Percentiles rank a stretch among this genome's conserved stretches.
Conservation (phyloP, 1,284 basidiomycete genomes). For the Agroathelia rolfsii region DNA sequence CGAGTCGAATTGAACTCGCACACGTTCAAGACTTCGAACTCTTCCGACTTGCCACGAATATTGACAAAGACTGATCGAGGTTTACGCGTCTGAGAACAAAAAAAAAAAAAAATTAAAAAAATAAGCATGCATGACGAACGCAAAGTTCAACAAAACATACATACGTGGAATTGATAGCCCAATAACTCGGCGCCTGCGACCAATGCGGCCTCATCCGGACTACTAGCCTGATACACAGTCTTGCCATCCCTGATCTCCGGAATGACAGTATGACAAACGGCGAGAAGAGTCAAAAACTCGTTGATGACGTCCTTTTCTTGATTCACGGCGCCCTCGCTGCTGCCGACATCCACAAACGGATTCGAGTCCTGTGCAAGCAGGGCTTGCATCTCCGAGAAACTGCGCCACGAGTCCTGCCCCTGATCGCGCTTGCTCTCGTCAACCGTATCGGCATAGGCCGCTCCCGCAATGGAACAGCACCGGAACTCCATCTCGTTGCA, state of each 20-base stretch:
- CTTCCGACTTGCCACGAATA: conserved; percentile 60
- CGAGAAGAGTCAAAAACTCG: conserved; percentile 86
- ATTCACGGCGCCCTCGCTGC: conserved; percentile 30
- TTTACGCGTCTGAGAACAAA: conserved; percentile 75
- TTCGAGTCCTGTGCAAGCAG: conserved; percentile 40
- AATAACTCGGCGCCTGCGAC: conserved; percentile 90
- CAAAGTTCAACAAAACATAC: conserved; percentile 25
- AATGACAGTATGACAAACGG: conserved; percentile 98
- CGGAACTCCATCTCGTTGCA: conserved; percentile 98
- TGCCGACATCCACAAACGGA: conserved; percentile 42
- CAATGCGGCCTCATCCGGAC: conserved; percentile 95
- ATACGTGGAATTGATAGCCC: conserved; percentile 89
- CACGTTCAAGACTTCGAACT: conserved; percentile 91
- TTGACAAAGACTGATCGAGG: conserved; percentile 91
- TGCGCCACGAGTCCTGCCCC: conserved; percentile 59
- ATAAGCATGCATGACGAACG: no score
- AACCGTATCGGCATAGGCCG: conserved; percentile 82
- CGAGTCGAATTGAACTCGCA: conserved; percentile 98
- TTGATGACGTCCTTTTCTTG: conserved; percentile 50
- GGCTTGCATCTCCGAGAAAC: conserved; percentile 63
- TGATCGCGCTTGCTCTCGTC: conserved; percentile 74
- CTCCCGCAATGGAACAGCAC: conserved; percentile 83
- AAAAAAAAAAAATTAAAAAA: conserved; percentile 1
- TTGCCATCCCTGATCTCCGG: conserved; percentile 85
- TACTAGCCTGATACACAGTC: conserved; percentile 90